A percentile compares a stretch with the other conserved stretches of the same genome.
phyloP scores from a whole-genome alignment of 163 green algal genomes.

The Prototheca stagnorum region DNA sequence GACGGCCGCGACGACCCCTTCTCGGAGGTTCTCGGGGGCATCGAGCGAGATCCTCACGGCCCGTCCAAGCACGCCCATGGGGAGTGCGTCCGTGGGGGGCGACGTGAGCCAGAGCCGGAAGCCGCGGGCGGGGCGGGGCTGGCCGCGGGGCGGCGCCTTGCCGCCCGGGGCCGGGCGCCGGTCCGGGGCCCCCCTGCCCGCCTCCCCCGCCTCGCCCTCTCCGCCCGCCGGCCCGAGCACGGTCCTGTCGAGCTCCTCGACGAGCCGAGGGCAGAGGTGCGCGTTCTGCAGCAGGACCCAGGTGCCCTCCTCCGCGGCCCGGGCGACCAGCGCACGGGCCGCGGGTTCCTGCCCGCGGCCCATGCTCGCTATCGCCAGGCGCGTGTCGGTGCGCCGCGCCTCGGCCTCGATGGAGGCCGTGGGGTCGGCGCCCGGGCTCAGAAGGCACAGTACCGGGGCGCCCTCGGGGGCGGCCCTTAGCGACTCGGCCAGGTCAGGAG shows the following conservation, averaged over 20 bases:
- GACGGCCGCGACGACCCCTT: too few species aligned
- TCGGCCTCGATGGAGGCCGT: constrained; percentile 88
- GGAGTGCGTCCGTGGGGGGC: constrained; percentile 79
- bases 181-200: background rate
- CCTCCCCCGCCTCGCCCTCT: background rate
- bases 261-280: constrained; percentile 75
- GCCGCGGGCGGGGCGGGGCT: constrained; percentile 20
- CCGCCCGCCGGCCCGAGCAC: background rate
- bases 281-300: constrained; percentile 96
- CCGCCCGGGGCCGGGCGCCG: background rate
- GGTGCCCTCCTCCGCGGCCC: constrained; percentile 61
- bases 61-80: too few species aligned
- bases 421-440: constrained; percentile 53
- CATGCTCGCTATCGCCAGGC: constrained; percentile 77
- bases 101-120: constrained; percentile 92
- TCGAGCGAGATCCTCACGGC: too few species aligned
- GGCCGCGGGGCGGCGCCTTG: background rate
- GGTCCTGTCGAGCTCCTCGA: constrained; percentile 18
- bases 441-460: constrained; percentile 78
- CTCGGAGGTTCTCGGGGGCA: too few species aligned
- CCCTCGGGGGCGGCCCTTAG: constrained; percentile 48
- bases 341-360: constrained; percentile 88
- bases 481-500: constrained; percentile 67
- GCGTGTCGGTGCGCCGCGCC: constrained; percentile 81
- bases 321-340: constrained; percentile 70